Evolutionary conservation across 192 early-diverging fungal species (phyloP).

Genomic region (Kickxella alabastrina): DNA sequence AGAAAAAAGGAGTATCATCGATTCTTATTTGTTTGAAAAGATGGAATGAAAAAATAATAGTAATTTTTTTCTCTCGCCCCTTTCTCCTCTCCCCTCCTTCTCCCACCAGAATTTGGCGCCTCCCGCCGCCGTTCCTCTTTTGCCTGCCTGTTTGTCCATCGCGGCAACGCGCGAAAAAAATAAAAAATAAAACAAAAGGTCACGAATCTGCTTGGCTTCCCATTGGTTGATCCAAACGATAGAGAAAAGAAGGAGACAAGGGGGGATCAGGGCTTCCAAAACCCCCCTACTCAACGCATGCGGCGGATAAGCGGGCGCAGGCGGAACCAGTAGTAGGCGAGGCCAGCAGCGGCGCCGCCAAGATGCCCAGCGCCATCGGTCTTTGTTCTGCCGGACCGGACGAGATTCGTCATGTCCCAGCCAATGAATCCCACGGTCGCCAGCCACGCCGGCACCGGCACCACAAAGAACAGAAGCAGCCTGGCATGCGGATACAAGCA

Average conservation of each 20-base stretch:
- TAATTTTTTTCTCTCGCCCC: background rate
- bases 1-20: background rate
- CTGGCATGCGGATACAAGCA: constrained; percentile 38
- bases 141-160: too few relatives aligned
- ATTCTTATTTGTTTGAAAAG: background rate
- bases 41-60: background rate
- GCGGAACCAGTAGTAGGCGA: constrained; percentile 52
- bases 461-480: constrained; percentile 34
- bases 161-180: too few relatives aligned
- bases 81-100: background rate
- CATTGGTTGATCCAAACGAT: too few relatives aligned
- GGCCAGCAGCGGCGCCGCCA: constrained; percentile 43
- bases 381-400: constrained; percentile 7
- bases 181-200: too few relatives aligned
- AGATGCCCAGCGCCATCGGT: constrained; percentile 53
- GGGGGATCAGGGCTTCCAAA: too few relatives aligned
- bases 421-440: constrained; percentile 37
- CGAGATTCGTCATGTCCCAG: constrained; percentile 36
- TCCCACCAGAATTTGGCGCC: too few relatives aligned
- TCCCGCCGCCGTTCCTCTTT: too few relatives aligned
- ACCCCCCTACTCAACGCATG: constrained; percentile 41
- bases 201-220: too few relatives aligned
- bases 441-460: constrained; percentile 44
- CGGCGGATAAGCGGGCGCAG: constrained; percentile 40
- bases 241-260: background rate